phyloP scores from a whole-genome alignment of 108 stramenopile genomes.

The Fragilariopsis cylindrus region DNA sequence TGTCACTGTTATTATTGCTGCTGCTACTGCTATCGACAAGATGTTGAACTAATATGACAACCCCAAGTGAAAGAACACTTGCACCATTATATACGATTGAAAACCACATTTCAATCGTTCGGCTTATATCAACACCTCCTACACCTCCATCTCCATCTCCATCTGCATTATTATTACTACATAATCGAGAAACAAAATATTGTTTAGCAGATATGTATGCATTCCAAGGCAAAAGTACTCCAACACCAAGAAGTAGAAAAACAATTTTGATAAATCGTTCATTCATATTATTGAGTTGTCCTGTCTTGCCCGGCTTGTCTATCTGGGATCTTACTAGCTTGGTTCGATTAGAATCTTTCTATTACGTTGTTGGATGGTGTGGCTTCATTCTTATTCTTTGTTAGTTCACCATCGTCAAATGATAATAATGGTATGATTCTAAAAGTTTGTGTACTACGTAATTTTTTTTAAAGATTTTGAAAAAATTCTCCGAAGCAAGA shows the following conservation, averaged over 20 bases:
- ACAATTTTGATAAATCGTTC: conserved; percentile 16
- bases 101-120: conserved; percentile 31
- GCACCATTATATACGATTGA: conserved; percentile 31
- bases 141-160: too few relatives aligned
- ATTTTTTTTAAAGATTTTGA: too few relatives aligned
- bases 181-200: conserved; percentile 54
- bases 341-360: too few relatives aligned
- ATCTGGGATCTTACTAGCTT: too few relatives aligned
- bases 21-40: neutral
- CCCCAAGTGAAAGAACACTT: conserved; percentile 12
- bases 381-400: too few relatives aligned
- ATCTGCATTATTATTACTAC: neutral
- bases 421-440: too few relatives aligned
- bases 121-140: neutral
- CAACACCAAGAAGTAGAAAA: conserved; percentile 62
- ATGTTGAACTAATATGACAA: conserved; percentile 12
- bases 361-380: too few relatives aligned
- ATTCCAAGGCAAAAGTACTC: conserved; percentile 72
- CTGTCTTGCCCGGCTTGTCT: too few relatives aligned
- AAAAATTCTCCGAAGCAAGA: too few relatives aligned
- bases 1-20: neutral
- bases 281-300: neutral
- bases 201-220: conserved; percentile 65
- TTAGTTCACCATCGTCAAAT: too few relatives aligned
- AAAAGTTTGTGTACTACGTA: too few relatives aligned